Percentiles rank a stretch among this genome's conserved stretches.
These are phyloP conservation scores for Cerrena zonata DNA, from an alignment of 1,284 basidiomycete genomes.

Conservation along the genomic window DNA sequence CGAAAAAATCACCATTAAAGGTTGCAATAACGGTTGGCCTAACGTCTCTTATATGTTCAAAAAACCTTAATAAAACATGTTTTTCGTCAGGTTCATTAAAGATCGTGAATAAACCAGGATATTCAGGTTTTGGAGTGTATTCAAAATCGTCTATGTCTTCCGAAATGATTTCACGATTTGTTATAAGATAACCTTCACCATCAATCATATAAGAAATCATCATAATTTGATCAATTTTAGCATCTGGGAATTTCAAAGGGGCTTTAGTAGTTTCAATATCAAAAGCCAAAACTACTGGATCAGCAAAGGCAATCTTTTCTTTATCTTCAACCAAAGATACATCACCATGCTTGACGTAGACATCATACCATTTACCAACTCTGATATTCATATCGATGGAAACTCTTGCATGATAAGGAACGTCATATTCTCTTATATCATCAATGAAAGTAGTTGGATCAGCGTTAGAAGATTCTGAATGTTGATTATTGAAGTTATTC, in stretches of 20 bases:
- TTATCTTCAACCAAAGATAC: conserved; percentile 66
- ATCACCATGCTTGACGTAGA: conserved; percentile 78
- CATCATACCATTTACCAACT: conserved; percentile 93
- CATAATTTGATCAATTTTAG: conserved; percentile 95
- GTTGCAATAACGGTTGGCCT: conserved; percentile 97
- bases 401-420: conserved; percentile 95
- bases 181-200: conserved; percentile 95
- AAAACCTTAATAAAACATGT: conserved; percentile 55
- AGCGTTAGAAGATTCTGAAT: conserved; percentile 73
- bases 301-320: conserved; percentile 94
- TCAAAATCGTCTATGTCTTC: conserved; percentile 99
- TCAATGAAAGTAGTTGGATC: conserved; percentile 58
- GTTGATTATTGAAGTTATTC: conserved; percentile 97
- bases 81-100: conserved; percentile 96
- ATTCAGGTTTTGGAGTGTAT: conserved; percentile 97
- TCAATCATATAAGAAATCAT: conserved; percentile 99
- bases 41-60: conserved; percentile 87
- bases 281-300: conserved; percentile 97
- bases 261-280: conserved; percentile 99
- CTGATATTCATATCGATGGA: conserved; percentile 98
- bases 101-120: conserved; percentile 93
- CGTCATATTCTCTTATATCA: conserved; percentile 94
- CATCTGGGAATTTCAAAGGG: conserved; percentile 97
- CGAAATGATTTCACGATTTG: conserved; percentile 93
- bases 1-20: conserved; percentile 99